phyloP scores from a whole-genome alignment of 495 filamentous ascomycete genomes.

The Glutinoglossum americanum region DNA sequence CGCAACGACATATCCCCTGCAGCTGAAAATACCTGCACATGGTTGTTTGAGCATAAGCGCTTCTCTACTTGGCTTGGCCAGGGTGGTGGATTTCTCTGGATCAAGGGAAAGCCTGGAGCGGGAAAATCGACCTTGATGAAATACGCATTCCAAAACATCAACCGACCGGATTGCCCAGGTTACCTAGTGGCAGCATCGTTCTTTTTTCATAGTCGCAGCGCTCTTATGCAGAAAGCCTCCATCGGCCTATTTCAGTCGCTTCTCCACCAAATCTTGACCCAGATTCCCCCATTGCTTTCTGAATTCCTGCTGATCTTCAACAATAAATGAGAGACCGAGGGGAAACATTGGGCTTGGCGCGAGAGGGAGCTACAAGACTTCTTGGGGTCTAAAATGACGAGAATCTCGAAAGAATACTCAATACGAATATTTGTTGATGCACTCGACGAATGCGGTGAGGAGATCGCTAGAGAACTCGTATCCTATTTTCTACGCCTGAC shows the following conservation, averaged over 20 bases:
- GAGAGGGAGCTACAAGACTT: neutral
- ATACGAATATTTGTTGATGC: slow-evolving; percentile 14
- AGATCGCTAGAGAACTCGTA: slow-evolving; percentile 10
- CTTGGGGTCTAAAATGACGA: too few species aligned
- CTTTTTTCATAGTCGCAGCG: slow-evolving; percentile 15
- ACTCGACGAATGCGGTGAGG: slow-evolving; percentile 16
- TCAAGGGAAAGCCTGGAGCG: slow-evolving; percentile 15
- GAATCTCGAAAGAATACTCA: neutral
- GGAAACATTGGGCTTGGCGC: neutral
- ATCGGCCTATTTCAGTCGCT: slow-evolving; percentile 9
- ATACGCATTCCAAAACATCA: slow-evolving; percentile 8
- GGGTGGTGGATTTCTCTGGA: slow-evolving; percentile 14
- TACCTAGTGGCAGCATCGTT: slow-evolving; percentile 1
- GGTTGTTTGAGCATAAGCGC: slow-evolving; percentile 11
- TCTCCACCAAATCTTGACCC: neutral
- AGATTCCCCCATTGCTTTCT: neutral
- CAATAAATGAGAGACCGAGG: neutral
- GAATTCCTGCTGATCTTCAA: neutral
- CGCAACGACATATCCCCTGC: neutral
- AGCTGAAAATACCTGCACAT: slow-evolving; percentile 3
- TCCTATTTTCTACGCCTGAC: neutral
- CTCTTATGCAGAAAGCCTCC: slow-evolving; percentile 10
- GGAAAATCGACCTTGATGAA: slow-evolving; percentile 27
- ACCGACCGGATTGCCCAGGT: neutral
- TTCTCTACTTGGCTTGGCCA: neutral